Evolutionary conservation across 225 moss, liverwort and hornwort species (phyloP).

Genomic region (Physcomitrellopsis africana): DNA sequence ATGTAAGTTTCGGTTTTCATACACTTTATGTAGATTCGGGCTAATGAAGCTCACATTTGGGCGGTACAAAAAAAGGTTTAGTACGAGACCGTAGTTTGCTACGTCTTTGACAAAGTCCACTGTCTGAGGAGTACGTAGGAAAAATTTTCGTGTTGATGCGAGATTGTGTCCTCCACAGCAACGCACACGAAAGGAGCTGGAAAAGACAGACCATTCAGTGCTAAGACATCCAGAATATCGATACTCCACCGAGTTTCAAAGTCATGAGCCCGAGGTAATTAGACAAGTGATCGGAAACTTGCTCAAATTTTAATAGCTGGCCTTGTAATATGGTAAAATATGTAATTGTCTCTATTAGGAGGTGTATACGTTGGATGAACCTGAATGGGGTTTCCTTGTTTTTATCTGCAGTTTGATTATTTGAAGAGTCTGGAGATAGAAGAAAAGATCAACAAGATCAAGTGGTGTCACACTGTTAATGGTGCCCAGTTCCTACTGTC

Average conservation of each 20-base stretch:
- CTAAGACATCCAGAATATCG: constrained; percentile 98
- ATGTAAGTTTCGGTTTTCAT: constrained; percentile 45
- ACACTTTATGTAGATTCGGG: background rate
- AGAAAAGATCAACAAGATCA: constrained; percentile 99
- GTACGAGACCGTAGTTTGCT: too few species aligned
- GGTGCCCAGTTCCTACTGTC: constrained; percentile 96
- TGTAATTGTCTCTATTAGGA: background rate
- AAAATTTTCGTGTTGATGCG: too few species aligned
- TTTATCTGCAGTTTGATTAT: constrained; percentile 82
- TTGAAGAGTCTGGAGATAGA: constrained; percentile 99
- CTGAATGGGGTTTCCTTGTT: too few species aligned
- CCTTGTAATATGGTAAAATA: too few species aligned
- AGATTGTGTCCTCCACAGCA: constrained; percentile 47
- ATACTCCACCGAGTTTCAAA: constrained; percentile 99
- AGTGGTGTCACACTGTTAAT: constrained; percentile 98
- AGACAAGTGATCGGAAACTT: background rate
- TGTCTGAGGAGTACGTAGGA: too few species aligned
- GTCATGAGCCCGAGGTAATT: constrained; percentile 97
- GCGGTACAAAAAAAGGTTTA: too few species aligned
- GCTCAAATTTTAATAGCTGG: background rate
- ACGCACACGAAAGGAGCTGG: constrained; percentile 89
- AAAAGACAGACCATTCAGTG: constrained; percentile 81
- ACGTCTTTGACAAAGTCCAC: too few species aligned
- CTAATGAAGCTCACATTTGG: too few species aligned
- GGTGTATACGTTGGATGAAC: background rate